Base-by-base conservation (phyloP, 208 protist species). In the Acanthamoeba polyphaga region DNA sequence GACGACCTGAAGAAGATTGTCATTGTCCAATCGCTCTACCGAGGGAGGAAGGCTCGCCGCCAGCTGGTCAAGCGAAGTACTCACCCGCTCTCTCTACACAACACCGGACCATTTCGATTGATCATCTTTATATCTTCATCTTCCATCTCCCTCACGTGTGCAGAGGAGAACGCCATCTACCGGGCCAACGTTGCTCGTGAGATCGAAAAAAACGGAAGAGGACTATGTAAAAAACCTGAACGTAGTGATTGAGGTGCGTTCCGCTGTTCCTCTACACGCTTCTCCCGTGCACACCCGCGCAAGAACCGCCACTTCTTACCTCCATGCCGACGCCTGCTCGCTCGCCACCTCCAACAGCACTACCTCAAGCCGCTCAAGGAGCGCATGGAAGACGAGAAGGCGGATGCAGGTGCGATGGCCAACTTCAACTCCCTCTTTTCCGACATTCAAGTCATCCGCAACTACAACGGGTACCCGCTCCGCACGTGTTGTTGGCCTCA, bases 171-270 rank as follows among this genome's bases (percentile, higher is more conserved):
- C 53, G 90, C 90, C 22, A 24, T 24, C 68, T 94, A 94, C 55
- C 32, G 90, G 5, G 68, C 32, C 12, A 94, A 82, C 80, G 90
- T 94, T 27, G 90, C 90, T 43, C 90, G 90, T 49, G 90, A 94
- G 72, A 94, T 94, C 15, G 49, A n/a, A 58, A 10, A 94, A 94
- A 24, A 94, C 90, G 27, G 90, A 94, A 53, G 49, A 94, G 34
- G 90, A 94, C 90, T 94, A 94, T 82, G 90, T 94, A 49, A 82
- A 82, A 22, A 94, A 94, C 66, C 51, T 94, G 38, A 55, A 55
- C 38, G 32, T 82, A 0, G n/a, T 94, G n/a, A 66, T 82, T 34
- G 90, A 94, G 53, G 90, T 94, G 58, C 10, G 51, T 15, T 46
- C 68, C 22, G 9, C 29, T 24, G 5, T 15, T 32, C 29, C 38